Percentiles rank a stretch among this genome's conserved stretches.
These are phyloP conservation scores for Phytomonas francai DNA, from an alignment of 208 protist species.

Conservation along the genomic window DNA sequence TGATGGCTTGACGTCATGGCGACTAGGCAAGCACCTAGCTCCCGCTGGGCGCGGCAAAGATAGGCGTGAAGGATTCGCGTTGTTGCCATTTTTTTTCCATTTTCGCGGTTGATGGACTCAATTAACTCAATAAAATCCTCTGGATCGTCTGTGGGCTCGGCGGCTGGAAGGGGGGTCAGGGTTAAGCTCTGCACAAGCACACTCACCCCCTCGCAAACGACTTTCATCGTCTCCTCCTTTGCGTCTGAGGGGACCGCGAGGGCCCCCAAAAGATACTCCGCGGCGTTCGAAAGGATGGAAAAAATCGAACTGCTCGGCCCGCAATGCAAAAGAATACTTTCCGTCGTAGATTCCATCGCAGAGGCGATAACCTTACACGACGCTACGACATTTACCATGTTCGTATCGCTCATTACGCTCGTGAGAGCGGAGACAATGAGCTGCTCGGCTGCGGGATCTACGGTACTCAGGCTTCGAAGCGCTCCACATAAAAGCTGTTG, in stretches of 20 bases:
- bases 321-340: slow-evolving; percentile 39
- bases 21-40: slow-evolving; percentile 7
- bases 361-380: slow-evolving; percentile 39
- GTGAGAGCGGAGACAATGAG: slow-evolving; percentile 34
- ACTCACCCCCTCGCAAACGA: slow-evolving; percentile 59
- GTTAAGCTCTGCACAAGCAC: slow-evolving; percentile 61
- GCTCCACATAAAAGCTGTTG: slow-evolving; percentile 32
- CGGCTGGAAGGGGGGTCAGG: slow-evolving; percentile 34
- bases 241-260: slow-evolving; percentile 12
- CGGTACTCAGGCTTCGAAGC: slow-evolving; percentile 39
- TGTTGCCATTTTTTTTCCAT: slow-evolving; percentile 17
- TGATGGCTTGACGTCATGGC: slow-evolving; percentile 8
- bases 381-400: slow-evolving; percentile 13
- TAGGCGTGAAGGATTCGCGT: slow-evolving; percentile 15
- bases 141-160: slow-evolving; percentile 56
- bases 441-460: slow-evolving; percentile 30
- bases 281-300: slow-evolving; percentile 28
- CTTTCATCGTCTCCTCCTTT: slow-evolving; percentile 10
- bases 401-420: slow-evolving; percentile 9
- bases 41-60: background rate
- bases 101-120: slow-evolving; percentile 8
- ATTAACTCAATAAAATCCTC: slow-evolving; percentile 51
- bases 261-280: slow-evolving; percentile 25
- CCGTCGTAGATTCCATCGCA: slow-evolving; percentile 45
- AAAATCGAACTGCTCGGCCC: slow-evolving; percentile 30